These are phyloP conservation scores for Prunus mume DNA, from an alignment of 306 rosid genomes.

Conservation along the genomic window DNA sequence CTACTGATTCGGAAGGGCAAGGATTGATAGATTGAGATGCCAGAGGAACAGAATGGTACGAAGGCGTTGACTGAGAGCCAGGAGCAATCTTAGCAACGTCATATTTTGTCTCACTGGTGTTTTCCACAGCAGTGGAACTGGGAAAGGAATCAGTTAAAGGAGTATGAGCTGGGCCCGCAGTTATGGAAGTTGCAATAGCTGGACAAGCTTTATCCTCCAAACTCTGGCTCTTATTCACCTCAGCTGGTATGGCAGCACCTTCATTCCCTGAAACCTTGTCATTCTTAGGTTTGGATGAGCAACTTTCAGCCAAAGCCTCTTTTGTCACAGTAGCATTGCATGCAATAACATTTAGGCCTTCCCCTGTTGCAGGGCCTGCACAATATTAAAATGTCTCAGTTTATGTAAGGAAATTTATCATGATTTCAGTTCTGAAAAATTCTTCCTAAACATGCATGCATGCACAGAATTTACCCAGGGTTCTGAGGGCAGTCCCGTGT, in stretches of 20 bases:
- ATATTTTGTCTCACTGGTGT: constrained; percentile 24
- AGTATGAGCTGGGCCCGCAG: constrained; percentile 35
- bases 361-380: constrained; percentile 53
- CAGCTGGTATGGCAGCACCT: constrained; percentile 33
- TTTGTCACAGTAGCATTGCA: constrained; percentile 29
- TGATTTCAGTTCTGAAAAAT: neutral
- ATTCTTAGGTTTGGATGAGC: constrained; percentile 26
- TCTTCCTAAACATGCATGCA: neutral
- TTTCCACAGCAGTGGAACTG: constrained; percentile 31
- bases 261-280: constrained; percentile 32
- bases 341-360: constrained; percentile 36
- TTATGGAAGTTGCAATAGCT: constrained; percentile 30
- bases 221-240: constrained; percentile 33
- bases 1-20: constrained; percentile 46
- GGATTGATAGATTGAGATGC: constrained; percentile 44
- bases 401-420: neutral
- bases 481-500: constrained; percentile 30
- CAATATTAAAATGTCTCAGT: constrained; percentile 21
- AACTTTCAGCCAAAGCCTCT: constrained; percentile 34
- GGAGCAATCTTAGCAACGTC: constrained; percentile 40
- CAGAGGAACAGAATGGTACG: constrained; percentile 35
- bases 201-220: constrained; percentile 35
- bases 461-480: constrained; percentile 40
- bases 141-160: constrained; percentile 40
- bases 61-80: constrained; percentile 30